phyloP scores from a whole-genome alignment of 768 basidiomycete species.

The Goffeauzyma gilvescens region DNA sequence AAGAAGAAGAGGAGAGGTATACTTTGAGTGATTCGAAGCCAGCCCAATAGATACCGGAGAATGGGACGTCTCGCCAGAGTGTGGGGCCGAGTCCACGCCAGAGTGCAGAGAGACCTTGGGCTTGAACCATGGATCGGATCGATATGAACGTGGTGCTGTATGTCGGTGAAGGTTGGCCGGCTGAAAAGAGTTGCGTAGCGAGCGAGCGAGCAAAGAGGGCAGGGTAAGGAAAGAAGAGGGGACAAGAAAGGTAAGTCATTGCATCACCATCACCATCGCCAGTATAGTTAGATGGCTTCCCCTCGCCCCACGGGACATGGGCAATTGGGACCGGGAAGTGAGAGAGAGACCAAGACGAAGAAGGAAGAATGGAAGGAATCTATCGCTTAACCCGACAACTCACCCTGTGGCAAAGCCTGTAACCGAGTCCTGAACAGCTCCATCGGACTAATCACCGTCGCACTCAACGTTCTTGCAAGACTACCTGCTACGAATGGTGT shows the following conservation, averaged over 20 bases:
- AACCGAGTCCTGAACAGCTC: constrained; percentile 30
- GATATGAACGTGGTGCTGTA: constrained; percentile 31
- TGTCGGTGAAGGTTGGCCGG: constrained; percentile 20
- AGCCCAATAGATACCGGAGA: constrained; percentile 93
- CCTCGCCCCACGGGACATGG: too few relatives aligned
- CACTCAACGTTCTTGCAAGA: constrained; percentile 57
- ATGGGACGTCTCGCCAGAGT: constrained; percentile 92
- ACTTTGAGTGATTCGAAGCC: constrained; percentile 72
- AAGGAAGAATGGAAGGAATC: too few relatives aligned
- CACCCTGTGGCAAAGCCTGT: constrained; percentile 24
- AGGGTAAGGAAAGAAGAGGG: neutral
- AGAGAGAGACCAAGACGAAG: too few relatives aligned
- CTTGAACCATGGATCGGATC: constrained; percentile 42
- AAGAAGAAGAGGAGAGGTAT: constrained; percentile 40
- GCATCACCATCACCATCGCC: too few relatives aligned
- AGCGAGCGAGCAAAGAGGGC: neutral
- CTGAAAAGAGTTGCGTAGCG: too few relatives aligned
- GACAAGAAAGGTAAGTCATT: too few relatives aligned
- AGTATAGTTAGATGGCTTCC: too few relatives aligned
- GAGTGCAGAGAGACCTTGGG: constrained; percentile 49
- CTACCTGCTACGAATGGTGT: constrained; percentile 68
- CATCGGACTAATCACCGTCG: constrained; percentile 37
- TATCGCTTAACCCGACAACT: constrained; percentile 1
- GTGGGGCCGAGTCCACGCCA: constrained; percentile 86
- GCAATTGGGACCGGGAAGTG: too few relatives aligned